Conservation (phyloP, 2,329 filamentous ascomycete species). For the Claviceps arundinis region DNA sequence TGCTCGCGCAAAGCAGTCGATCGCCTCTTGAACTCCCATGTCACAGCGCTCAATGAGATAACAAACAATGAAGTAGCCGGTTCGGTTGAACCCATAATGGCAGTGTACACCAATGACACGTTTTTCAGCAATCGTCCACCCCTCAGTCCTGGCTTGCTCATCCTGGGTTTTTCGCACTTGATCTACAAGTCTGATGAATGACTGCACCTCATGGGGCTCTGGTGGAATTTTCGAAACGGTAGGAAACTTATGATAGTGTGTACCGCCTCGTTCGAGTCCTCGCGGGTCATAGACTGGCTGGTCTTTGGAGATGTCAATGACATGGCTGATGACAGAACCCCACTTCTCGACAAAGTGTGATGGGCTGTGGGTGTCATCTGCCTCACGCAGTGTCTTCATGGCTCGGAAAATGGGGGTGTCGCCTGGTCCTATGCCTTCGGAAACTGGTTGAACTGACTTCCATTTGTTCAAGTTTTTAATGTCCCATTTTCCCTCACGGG, state of each 20-base stretch:
- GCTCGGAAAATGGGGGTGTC: constrained; percentile 58
- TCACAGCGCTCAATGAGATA: constrained; percentile 77
- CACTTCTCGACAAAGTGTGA: constrained; percentile 55
- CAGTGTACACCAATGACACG: constrained; percentile 74
- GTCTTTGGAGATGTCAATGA: constrained; percentile 87
- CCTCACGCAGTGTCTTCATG: constrained; percentile 85
- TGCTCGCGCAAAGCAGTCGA: constrained; percentile 60
- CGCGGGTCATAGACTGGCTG: constrained; percentile 77
- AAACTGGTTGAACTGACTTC: constrained; percentile 68
- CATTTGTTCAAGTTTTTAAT: constrained; percentile 93
- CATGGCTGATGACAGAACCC: constrained; percentile 53
- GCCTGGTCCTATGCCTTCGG: constrained; percentile 51
- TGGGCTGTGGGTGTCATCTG: constrained; percentile 72
- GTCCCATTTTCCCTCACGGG: constrained; percentile 89
- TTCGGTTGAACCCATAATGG: constrained; percentile 92
- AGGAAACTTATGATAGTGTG: constrained; percentile 74
- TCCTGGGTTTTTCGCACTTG: constrained; percentile 42
- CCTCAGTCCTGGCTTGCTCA: constrained; percentile 21
- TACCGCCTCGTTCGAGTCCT: constrained; percentile 50
- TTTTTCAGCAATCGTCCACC: constrained; percentile 24
- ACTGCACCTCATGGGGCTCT: constrained; percentile 35
- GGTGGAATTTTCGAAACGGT: constrained; percentile 89
- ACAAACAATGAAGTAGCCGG: constrained; percentile 78
- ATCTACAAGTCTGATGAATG: constrained; percentile 45
- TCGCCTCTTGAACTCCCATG: constrained; percentile 59